phyloP scores from a whole-genome alignment of 2,329 filamentous ascomycete genomes.

The Myrmaecium sp. region DNA sequence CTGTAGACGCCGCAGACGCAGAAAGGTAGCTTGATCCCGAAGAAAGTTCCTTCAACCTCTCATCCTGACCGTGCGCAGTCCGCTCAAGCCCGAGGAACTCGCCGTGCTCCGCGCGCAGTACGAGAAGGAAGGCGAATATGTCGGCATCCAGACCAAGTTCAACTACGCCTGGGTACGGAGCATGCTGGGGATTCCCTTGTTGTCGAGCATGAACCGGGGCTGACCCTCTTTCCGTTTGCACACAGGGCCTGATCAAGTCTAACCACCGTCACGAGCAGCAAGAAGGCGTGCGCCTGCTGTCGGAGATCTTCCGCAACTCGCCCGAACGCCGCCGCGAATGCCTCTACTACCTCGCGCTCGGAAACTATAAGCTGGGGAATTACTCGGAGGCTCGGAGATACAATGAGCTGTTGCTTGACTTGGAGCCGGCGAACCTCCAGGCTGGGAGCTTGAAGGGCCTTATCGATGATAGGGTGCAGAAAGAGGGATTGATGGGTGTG shows the following conservation, averaged over 20 bases:
- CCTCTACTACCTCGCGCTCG: slow-evolving; percentile 91
- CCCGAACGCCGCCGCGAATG: slow-evolving; percentile 92
- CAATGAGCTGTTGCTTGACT: slow-evolving; percentile 80
- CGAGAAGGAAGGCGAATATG: slow-evolving; percentile 94
- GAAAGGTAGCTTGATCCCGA: no score
- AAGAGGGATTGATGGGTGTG: slow-evolving; percentile 83
- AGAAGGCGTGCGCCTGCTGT: slow-evolving; percentile 80
- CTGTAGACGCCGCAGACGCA: slow-evolving; percentile 83
- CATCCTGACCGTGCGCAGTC: slow-evolving; percentile 38
- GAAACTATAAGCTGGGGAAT: slow-evolving; percentile 97
- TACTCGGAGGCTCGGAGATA: slow-evolving; percentile 89
- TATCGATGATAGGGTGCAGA: slow-evolving; percentile 92
- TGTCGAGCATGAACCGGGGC: slow-evolving; percentile 2
- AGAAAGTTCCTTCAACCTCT: slow-evolving; percentile 1
- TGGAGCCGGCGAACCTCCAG: slow-evolving; percentile 84
- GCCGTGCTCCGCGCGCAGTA: slow-evolving; percentile 86
- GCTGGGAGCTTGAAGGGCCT: slow-evolving; percentile 69
- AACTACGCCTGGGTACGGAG: slow-evolving; percentile 88
- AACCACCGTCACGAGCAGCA: slow-evolving; percentile 72
- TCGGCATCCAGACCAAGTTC: slow-evolving; percentile 96
- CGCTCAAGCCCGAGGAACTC: slow-evolving; percentile 80
- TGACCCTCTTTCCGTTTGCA: background rate
- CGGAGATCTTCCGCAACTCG: slow-evolving; percentile 88
- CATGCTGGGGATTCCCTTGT: slow-evolving; percentile 3
- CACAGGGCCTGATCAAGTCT: slow-evolving; percentile 86